Percentiles rank a stretch among this genome's conserved stretches.
These are phyloP conservation scores for Triticum urartu DNA, from an alignment of 176 grass and related monocot species.

Conservation along the genomic window DNA sequence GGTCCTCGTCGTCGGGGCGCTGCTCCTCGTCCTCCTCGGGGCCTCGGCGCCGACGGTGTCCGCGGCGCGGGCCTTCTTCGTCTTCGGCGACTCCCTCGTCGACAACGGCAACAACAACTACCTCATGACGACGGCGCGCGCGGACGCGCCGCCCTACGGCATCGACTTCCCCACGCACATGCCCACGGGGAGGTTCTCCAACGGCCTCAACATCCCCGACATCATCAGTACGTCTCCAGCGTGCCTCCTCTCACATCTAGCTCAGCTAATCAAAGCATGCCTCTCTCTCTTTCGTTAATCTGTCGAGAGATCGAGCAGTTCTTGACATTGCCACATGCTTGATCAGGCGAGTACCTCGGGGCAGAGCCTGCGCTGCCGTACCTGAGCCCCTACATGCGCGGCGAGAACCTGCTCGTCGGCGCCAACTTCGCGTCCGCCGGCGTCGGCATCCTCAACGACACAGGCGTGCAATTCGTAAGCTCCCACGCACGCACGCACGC, in stretches of 20 bases:
- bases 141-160: constrained; percentile 71
- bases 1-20: neutral
- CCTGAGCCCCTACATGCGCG: constrained; percentile 61
- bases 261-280: neutral
- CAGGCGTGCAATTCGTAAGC: constrained; percentile 72
- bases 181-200: constrained; percentile 78
- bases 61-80: constrained; percentile 55
- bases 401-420: constrained; percentile 65
- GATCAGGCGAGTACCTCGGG: constrained; percentile 57
- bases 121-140: constrained; percentile 61
- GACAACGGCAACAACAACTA: constrained; percentile 90
- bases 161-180: constrained; percentile 66
- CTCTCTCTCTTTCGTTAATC: too few species aligned
- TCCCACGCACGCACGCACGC: neutral
- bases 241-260: neutral
- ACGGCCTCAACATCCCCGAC: constrained; percentile 78
- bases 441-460: constrained; percentile 85
- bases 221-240: constrained; percentile 51
- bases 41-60: neutral
- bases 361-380: constrained; percentile 52
- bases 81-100: constrained; percentile 81
- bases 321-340: neutral
- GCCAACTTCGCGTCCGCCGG: constrained; percentile 87
- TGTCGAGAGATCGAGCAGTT: too few species aligned
- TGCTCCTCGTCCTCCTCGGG: constrained; percentile 6